These are phyloP conservation scores for Incumbomyces lentus DNA, from an alignment of 2,329 filamentous ascomycete genomes.

Conservation along the genomic window DNA sequence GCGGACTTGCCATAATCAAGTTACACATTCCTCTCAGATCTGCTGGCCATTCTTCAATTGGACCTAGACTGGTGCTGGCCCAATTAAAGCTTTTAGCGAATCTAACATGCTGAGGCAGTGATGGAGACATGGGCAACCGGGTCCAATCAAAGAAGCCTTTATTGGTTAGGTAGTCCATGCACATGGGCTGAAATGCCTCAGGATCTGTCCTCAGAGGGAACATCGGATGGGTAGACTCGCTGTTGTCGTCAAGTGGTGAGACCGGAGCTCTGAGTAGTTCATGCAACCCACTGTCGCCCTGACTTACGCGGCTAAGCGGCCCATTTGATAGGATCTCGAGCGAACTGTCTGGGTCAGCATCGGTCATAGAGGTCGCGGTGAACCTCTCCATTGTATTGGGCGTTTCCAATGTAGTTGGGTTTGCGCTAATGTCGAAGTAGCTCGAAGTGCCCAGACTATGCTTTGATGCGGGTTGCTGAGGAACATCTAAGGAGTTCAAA, in stretches of 20 bases:
- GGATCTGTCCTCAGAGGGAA: constrained; percentile 20
- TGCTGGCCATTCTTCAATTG: constrained; percentile 61
- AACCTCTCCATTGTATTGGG: constrained; percentile 1
- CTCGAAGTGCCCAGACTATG: constrained; percentile 5
- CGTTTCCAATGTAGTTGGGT: not conserved
- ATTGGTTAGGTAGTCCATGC: constrained; percentile 20
- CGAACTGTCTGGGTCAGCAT: not conserved
- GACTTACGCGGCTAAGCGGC: not conserved
- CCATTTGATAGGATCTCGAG: not conserved
- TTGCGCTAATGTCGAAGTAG: constrained; percentile 15
- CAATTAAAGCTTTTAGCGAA: constrained; percentile 65
- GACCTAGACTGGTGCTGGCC: constrained; percentile 61
- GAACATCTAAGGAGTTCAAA: constrained; percentile 14
- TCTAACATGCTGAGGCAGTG: constrained; percentile 59
- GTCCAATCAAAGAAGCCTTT: constrained; percentile 72
- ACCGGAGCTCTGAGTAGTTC: constrained; percentile 10
- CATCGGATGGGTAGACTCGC: constrained; percentile 32
- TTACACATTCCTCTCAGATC: constrained; percentile 71
- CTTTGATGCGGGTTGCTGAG: constrained; percentile 1
- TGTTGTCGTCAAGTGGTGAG: constrained; percentile 3
- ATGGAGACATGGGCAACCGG: constrained; percentile 51
- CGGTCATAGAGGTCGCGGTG: not conserved
- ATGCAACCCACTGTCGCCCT: constrained; percentile 5
- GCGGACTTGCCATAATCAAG: constrained; percentile 67
- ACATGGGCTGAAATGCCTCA: not conserved